Evolutionary conservation across 495 filamentous ascomycete species (phyloP), one percentile per base, ranked within the genome.

Genomic region (Trichocladium uniseriatum): DNA sequence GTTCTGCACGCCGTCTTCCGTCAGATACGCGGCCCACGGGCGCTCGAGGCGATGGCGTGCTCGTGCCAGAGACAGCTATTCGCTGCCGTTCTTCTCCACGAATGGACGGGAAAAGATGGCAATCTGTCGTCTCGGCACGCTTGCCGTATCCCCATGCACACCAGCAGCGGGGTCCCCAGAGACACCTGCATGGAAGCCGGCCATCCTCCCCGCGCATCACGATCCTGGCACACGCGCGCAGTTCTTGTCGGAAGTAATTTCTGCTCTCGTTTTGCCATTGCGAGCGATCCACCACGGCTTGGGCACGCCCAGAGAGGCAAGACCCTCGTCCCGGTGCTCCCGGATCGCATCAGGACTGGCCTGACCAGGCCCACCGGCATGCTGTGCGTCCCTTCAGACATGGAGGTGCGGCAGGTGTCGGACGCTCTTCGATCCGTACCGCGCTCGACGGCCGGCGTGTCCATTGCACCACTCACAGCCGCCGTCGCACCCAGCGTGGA

Each of bases 261-360:
- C n/a, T 38, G 44, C 35, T 36, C 16, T 29, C 27, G 27, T 29
- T 49, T 55, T 29, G 49, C 48, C 56, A 42, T 43, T 43, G 24
- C 38, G 7, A 48, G 27, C 56, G 49, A 54, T n/a, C 56, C 40
- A 15, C 36, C 41, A 53, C 54, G 52, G 57, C 52, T 62, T 34
- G 52, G 46, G 8, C 21, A 28, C 4, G 16, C 56, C 57, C 54
- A 53, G 49, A 60, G 43, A 43, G 56, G 56, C 48, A 59, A 55
- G 49, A 43, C 46, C 49, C 54, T 55, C 51, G 48, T 46, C 42
- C 51, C 32, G 53, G 45, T 50, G 54, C 32, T 38, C 56, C 51
- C 51, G 51, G 48, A 55, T 52, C 43, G 48, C 51, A 50, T 41
- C 56, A 56, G 45, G 51, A 62, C 53, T 59, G 59, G 59, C 53